A percentile compares a stretch with the other conserved stretches of the same genome.
Conservation (phyloP, 345 rosid species). For the Lepidium didymum region DNA sequence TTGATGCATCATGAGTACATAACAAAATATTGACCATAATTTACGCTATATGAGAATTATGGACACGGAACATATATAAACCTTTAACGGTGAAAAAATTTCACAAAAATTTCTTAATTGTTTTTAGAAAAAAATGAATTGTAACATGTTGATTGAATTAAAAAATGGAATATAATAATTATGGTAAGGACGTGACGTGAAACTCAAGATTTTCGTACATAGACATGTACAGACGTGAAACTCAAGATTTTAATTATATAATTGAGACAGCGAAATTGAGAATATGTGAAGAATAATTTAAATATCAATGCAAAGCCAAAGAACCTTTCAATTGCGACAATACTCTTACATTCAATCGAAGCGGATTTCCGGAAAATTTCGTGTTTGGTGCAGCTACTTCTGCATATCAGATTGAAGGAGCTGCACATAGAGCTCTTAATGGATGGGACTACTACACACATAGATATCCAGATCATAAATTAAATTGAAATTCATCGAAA, state of each 20-base stretch:
- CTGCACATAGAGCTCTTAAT: conserved; percentile 15
- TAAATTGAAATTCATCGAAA: no score
- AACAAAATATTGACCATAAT: no score
- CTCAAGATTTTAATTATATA: not conserved
- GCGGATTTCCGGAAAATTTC: conserved; percentile 1
- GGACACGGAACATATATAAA: not conserved
- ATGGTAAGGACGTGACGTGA: not conserved
- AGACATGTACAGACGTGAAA: not conserved
- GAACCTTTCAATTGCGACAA: conserved; percentile 11
- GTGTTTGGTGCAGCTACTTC: conserved; percentile 19
- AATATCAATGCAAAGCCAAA: not conserved
- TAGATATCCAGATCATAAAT: conserved; percentile 10
- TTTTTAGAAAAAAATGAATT: not conserved
- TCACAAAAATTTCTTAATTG: not conserved
- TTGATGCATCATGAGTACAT: no score
- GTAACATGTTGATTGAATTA: not conserved
- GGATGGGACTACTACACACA: conserved; percentile 20
- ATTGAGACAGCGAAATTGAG: not conserved
- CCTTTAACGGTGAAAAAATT: not conserved
- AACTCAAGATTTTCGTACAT: not conserved
- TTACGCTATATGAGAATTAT: not conserved
- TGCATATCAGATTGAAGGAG: conserved; percentile 19
- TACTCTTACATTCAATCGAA: conserved; percentile 4
- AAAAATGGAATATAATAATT: not conserved
- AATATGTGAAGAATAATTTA: not conserved